Percentiles rank a stretch among this genome's conserved stretches.
Evolutionary conservation across 75 land plant genomes (phyloP).

Genomic region (Ceratopteris richardii): DNA sequence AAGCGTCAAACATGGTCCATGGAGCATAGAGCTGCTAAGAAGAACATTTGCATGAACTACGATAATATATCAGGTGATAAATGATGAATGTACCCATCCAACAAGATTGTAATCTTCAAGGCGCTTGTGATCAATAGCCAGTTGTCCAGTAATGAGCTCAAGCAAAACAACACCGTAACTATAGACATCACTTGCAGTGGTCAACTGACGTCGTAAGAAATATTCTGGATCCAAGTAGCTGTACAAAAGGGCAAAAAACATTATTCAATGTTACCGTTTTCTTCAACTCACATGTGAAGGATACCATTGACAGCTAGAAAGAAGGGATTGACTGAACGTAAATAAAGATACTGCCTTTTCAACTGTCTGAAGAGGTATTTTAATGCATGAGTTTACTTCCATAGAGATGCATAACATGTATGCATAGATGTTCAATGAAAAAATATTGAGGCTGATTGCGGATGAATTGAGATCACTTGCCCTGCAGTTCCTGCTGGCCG

Average conservation of each 20-base stretch:
- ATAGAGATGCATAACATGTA: no score
- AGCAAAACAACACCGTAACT: constrained; percentile 28
- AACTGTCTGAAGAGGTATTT: no score
- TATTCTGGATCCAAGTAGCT: constrained; percentile 34
- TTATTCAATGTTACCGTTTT: neutral
- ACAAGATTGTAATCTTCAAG: constrained; percentile 22
- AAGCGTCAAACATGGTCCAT: neutral
- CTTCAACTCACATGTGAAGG: neutral
- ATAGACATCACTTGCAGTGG: constrained; percentile 33
- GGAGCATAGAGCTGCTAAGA: neutral
- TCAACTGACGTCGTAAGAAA: constrained; percentile 27
- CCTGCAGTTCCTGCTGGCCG: constrained; percentile 40
- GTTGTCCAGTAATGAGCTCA: constrained; percentile 24
- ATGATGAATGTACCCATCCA: constrained; percentile 20
- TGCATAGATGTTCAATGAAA: no score
- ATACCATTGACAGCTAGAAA: no score
- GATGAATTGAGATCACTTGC: constrained; percentile 14
- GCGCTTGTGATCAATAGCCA: constrained; percentile 27
- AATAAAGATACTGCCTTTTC: no score
- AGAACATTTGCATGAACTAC: neutral
- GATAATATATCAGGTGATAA: neutral
- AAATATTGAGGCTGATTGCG: no score
- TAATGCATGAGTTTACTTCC: no score
- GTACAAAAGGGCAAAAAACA: neutral
- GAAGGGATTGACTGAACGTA: no score